Evolutionary conservation across 2,329 filamentous ascomycete genomes (phyloP).

Genomic region (Phyllosticta paracitricarpa): DNA sequence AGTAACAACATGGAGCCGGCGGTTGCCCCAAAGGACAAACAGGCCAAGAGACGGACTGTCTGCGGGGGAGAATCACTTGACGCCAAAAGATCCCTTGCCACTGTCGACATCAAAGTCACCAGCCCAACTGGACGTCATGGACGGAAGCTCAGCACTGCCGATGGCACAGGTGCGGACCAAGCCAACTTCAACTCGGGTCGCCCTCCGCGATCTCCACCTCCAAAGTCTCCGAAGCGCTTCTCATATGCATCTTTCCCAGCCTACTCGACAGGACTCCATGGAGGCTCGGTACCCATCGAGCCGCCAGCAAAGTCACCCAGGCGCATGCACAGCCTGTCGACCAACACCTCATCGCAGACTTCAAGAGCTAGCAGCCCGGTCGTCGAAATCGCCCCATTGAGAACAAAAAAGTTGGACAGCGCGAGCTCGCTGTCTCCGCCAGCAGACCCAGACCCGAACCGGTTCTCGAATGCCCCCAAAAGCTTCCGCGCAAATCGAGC

Average conservation of each 20-base stretch:
- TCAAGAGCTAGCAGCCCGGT: not conserved
- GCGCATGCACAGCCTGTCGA: not conserved
- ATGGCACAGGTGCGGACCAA: not conserved
- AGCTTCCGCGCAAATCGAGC: not conserved
- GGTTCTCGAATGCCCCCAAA: not conserved
- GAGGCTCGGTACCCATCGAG: not conserved
- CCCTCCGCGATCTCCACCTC: not conserved
- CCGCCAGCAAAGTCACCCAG: not conserved
- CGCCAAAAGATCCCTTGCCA: not conserved
- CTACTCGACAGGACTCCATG: not conserved
- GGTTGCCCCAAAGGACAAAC: not conserved
- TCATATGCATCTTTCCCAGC: not conserved
- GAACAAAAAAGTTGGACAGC: not conserved
- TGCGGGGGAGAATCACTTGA: not conserved
- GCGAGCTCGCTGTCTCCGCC: not conserved
- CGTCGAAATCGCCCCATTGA: not conserved
- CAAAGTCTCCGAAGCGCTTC: not conserved
- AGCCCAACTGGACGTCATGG: not conserved
- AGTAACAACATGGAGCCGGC: not conserved
- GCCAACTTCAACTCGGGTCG: not conserved
- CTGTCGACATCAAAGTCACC: not conserved
- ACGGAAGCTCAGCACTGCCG: not conserved
- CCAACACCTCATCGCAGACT: not conserved
- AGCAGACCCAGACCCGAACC: not conserved
- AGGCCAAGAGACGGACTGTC: not conserved